phyloP scores from a whole-genome alignment of 352 stramenopile species.

The Globisporangium echinulatum region DNA sequence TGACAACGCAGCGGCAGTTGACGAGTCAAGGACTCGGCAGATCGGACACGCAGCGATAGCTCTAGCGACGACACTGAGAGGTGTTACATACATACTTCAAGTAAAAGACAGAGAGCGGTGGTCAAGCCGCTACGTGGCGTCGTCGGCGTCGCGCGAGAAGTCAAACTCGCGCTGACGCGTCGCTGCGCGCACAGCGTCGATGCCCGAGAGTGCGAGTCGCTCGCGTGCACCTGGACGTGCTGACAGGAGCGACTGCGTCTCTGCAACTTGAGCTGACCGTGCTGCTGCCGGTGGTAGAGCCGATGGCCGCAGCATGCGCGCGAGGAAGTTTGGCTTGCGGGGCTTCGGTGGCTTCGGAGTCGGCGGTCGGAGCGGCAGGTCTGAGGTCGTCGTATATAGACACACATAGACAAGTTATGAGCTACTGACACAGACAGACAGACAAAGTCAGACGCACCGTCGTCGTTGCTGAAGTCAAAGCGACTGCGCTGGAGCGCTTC shows the following conservation, averaged over 20 bases:
- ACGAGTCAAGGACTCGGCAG: neutral
- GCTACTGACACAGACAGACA: neutral
- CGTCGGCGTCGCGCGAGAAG: conserved; percentile 27
- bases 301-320: conserved; percentile 5
- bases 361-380: too few species aligned
- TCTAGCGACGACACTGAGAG: neutral
- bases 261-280: neutral
- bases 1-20: neutral
- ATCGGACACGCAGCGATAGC: neutral
- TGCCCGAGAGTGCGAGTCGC: conserved; percentile 26
- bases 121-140: conserved; percentile 2
- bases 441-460: conserved; percentile 8
- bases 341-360: neutral
- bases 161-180: conserved; percentile 31
- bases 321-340: conserved; percentile 8
- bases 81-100: neutral
- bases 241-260: neutral
- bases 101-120: too few species aligned
- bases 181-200: conserved; percentile 37
- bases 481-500: conserved; percentile 21
- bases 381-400: neutral
- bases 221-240: conserved; percentile 6
- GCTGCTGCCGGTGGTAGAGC: neutral
- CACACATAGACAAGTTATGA: neutral
- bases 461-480: conserved; percentile 23